These are phyloP conservation scores for Tricholoma sp. DNA, from an alignment of 768 basidiomycete species.

Conservation along the genomic window DNA sequence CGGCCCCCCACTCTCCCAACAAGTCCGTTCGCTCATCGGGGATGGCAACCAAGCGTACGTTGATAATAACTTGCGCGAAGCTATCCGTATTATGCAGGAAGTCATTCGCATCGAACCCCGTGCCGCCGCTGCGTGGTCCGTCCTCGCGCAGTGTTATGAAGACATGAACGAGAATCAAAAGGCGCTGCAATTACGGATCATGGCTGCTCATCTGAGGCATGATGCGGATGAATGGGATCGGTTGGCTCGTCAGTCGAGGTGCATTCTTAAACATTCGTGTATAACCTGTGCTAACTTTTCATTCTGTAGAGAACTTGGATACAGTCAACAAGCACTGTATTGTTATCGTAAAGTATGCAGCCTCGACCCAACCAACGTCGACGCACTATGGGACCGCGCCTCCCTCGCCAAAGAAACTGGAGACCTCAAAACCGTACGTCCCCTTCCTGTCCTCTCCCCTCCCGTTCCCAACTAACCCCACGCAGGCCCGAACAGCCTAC, in stretches of 20 bases:
- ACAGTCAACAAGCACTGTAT: conserved; percentile 83
- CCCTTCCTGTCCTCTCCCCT: neutral
- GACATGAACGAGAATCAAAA: conserved; percentile 65
- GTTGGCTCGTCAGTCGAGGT: conserved; percentile 74
- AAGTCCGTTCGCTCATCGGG: conserved; percentile 72
- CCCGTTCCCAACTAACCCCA: neutral
- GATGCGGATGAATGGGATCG: conserved; percentile 87
- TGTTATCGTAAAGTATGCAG: conserved; percentile 83
- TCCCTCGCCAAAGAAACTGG: conserved; percentile 72
- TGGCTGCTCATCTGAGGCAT: conserved; percentile 83
- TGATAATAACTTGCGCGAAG: conserved; percentile 56
- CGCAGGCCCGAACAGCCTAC: conserved; percentile 58
- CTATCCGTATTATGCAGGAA: conserved; percentile 81
- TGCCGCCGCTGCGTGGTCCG: conserved; percentile 79
- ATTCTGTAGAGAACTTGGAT: conserved; percentile 52
- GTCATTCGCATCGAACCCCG: conserved; percentile 92
- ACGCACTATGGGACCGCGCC: conserved; percentile 88
- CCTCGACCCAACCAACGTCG: conserved; percentile 75
- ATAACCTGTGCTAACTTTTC: neutral
- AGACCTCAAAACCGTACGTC: conserved; percentile 58
- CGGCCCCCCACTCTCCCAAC: conserved; percentile 59
- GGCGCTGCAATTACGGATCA: conserved; percentile 77
- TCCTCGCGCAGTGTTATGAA: conserved; percentile 78
- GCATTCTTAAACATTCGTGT: neutral
- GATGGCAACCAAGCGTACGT: conserved; percentile 87